phyloP scores from a whole-genome alignment of 768 basidiomycete species.

The Suillus plorans region DNA sequence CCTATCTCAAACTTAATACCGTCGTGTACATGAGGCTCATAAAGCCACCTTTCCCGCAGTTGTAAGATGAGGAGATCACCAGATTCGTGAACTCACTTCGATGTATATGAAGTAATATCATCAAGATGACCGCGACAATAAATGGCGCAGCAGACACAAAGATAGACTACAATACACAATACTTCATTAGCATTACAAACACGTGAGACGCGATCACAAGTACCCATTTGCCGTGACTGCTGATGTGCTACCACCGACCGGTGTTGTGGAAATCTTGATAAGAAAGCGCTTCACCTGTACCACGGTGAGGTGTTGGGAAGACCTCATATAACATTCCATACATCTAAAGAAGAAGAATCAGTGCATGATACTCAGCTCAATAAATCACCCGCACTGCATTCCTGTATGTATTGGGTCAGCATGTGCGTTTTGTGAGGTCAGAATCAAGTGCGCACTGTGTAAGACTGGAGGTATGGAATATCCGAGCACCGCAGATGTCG shows the following conservation, averaged over 20 bases:
- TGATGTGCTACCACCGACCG: conserved; percentile 26
- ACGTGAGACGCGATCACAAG: background rate
- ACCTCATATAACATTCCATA: conserved; percentile 57
- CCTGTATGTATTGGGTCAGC: conserved; percentile 12
- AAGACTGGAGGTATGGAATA: conserved; percentile 40
- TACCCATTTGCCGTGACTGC: conserved; percentile 37
- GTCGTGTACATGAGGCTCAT: background rate
- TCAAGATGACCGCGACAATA: conserved; percentile 38
- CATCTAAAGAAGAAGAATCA: conserved; percentile 31
- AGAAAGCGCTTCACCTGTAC: conserved; percentile 52
- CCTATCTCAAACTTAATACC: background rate
- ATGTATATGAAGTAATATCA: conserved; percentile 43
- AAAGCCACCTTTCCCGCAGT: conserved; percentile 23
- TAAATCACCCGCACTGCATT: conserved; percentile 34
- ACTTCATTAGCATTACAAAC: background rate
- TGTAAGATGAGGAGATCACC: conserved; percentile 3
- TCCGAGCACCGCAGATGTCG: conserved; percentile 38
- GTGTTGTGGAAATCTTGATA: conserved; percentile 47
- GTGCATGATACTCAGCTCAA: background rate
- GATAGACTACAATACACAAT: conserved; percentile 29
- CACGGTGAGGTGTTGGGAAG: conserved; percentile 56
- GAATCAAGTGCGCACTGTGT: conserved; percentile 35
- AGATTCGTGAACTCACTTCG: conserved; percentile 33
- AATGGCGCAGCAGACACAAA: conserved; percentile 48
- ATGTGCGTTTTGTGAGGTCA: background rate